Conservation (phyloP, 345 rosid genomes). For the Citrus medica region DNA sequence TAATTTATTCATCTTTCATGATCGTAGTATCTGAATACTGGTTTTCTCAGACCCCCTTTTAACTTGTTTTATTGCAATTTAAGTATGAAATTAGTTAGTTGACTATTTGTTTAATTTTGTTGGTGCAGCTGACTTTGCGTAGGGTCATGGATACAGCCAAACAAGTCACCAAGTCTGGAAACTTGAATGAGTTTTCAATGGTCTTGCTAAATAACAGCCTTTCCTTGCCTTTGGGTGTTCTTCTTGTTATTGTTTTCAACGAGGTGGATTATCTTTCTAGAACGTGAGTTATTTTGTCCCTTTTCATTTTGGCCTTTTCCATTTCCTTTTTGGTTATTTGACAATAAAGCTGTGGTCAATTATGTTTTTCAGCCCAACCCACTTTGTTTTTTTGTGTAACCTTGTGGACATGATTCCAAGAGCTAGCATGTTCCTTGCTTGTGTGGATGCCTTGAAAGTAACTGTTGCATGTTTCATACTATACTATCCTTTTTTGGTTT, state of each 20-base stretch:
- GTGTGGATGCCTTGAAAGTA: not conserved
- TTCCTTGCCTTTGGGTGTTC: constrained; percentile 79
- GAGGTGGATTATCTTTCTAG: constrained; percentile 76
- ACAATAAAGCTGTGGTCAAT: not conserved
- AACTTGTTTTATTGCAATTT: not conserved
- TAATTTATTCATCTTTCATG: not conserved
- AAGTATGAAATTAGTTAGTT: not conserved
- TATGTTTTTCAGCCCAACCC: not conserved
- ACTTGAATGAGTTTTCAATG: constrained; percentile 94
- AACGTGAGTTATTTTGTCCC: constrained; percentile 53
- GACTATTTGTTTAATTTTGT: constrained; percentile 17
- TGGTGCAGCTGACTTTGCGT: constrained; percentile 80
- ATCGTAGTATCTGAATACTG: not conserved
- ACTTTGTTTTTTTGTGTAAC: not conserved
- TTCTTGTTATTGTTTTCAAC: constrained; percentile 71
- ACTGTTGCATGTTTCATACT: not conserved
- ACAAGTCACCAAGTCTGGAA: constrained; percentile 84
- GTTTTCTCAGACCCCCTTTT: constrained; percentile 7
- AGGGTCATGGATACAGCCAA: constrained; percentile 98
- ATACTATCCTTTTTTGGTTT: not conserved
- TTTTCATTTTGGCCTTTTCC: not conserved
- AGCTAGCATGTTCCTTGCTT: not conserved
- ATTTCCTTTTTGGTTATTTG: constrained; percentile 4
- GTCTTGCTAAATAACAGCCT: constrained; percentile 92
- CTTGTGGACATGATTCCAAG: not conserved